Evolutionary conservation across 2,329 filamentous ascomycete genomes (phyloP).

Genomic region (Waltergamsia citrina): DNA sequence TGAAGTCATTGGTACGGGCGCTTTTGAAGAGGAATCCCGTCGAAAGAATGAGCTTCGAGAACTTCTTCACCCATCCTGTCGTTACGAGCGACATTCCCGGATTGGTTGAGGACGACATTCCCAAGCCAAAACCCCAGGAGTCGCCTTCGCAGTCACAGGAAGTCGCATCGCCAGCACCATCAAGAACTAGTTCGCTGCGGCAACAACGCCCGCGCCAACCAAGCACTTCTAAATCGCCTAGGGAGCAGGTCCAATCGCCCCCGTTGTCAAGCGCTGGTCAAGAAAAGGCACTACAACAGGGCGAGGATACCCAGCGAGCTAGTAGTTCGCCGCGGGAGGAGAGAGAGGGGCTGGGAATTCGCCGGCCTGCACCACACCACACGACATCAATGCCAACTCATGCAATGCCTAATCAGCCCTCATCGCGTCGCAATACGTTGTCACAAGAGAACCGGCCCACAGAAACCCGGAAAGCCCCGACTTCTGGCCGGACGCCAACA

Average conservation of each 20-base stretch:
- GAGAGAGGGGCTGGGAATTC: conserved; percentile 41
- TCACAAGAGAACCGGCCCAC: background rate
- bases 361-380: conserved; percentile 34
- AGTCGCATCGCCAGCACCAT: background rate
- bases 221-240: conserved; percentile 26
- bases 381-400: conserved; percentile 39
- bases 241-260: conserved; percentile 31
- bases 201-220: conserved; percentile 14
- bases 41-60: conserved; percentile 76
- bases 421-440: conserved; percentile 7
- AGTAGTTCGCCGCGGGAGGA: conserved; percentile 35
- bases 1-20: conserved; percentile 72
- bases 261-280: conserved; percentile 29
- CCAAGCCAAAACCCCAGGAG: conserved; percentile 19
- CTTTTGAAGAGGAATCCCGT: conserved; percentile 80
- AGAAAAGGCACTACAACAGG: conserved; percentile 8
- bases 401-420: conserved; percentile 16
- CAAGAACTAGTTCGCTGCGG: conserved; percentile 20
- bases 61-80: conserved; percentile 71
- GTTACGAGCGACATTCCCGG: conserved; percentile 70
- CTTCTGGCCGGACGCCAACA: conserved; percentile 22
- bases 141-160: conserved; percentile 6
- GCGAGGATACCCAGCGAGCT: conserved; percentile 10
- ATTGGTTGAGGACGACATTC: conserved; percentile 67
- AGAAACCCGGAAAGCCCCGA: conserved; percentile 7